These are phyloP conservation scores for Balakata baccata DNA, from an alignment of 345 rosid genomes.

Conservation along the genomic window DNA sequence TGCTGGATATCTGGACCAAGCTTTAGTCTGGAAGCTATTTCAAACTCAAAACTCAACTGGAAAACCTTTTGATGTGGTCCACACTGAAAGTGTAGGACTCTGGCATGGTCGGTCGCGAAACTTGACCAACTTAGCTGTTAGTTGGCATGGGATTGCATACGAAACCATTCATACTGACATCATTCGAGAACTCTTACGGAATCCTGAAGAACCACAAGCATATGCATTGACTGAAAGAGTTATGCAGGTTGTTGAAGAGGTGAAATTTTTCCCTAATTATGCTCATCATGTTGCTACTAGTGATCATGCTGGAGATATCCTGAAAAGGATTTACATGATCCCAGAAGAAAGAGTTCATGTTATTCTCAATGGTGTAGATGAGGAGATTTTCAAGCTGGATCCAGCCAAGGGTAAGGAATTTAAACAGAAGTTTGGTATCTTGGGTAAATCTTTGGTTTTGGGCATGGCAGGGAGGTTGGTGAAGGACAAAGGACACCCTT, in stretches of 20 bases:
- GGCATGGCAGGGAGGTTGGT: slow-evolving; percentile 94
- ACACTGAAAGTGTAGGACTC: slow-evolving; percentile 82
- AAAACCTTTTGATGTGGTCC: slow-evolving; percentile 78
- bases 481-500: slow-evolving; percentile 80
- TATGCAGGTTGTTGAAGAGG: slow-evolving; percentile 66
- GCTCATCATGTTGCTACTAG: slow-evolving; percentile 91
- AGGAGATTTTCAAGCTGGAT: slow-evolving; percentile 63
- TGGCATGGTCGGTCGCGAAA: slow-evolving; percentile 73
- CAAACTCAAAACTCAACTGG: slow-evolving; percentile 59
- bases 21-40: slow-evolving; percentile 63
- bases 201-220: slow-evolving; percentile 49
- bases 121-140: slow-evolving; percentile 57
- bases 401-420: slow-evolving; percentile 44
- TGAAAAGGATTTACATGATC: slow-evolving; percentile 87
- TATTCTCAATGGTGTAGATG: slow-evolving; percentile 82
- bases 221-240: slow-evolving; percentile 55
- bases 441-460: slow-evolving; percentile 43
- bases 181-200: slow-evolving; percentile 73
- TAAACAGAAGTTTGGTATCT: slow-evolving; percentile 48
- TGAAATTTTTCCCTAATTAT: slow-evolving; percentile 76
- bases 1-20: slow-evolving; percentile 76
- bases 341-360: slow-evolving; percentile 88
- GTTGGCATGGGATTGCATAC: slow-evolving; percentile 93
- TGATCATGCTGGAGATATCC: slow-evolving; percentile 84
- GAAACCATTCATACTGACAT: slow-evolving; percentile 87